Evolutionary conservation across 805 yeast genomes (phyloP).

Genomic region (Metschnikowia peoriensis): DNA sequence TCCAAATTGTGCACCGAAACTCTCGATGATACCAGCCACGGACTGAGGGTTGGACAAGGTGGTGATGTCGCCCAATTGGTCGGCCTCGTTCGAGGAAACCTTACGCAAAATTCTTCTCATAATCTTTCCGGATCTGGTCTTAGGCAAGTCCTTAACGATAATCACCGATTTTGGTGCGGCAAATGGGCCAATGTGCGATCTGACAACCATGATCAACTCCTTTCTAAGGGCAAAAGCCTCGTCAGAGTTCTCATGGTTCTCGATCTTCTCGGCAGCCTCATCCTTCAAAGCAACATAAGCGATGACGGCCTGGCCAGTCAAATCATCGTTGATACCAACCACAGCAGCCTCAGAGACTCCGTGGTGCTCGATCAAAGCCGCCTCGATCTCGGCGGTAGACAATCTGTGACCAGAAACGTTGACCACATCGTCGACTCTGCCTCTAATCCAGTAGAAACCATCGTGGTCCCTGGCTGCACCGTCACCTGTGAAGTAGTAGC

Average conservation of each 20-base stretch:
- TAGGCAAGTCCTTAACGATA: constrained; percentile 74
- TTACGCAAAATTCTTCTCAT: constrained; percentile 85
- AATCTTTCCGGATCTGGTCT: constrained; percentile 83
- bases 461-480: constrained; percentile 86
- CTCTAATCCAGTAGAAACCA: constrained; percentile 83
- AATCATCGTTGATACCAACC: constrained; percentile 77
- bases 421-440: constrained; percentile 86
- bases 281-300: constrained; percentile 77
- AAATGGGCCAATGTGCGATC: constrained; percentile 81
- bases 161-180: constrained; percentile 80
- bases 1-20: constrained; percentile 39
- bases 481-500: constrained; percentile 83
- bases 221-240: constrained; percentile 56
- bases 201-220: constrained; percentile 64
- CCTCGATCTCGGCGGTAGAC: constrained; percentile 88
- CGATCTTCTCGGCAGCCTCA: constrained; percentile 29
- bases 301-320: constrained; percentile 85
- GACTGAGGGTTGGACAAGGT: constrained; percentile 76
- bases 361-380: constrained; percentile 71
- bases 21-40: constrained; percentile 60
- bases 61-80: constrained; percentile 76
- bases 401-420: constrained; percentile 84
- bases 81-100: constrained; percentile 71
- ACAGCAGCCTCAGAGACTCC: constrained; percentile 78
- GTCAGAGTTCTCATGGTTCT: constrained; percentile 33